A percentile compares a stretch with the other conserved stretches of the same genome.
phyloP scores from a whole-genome alignment of 768 basidiomycete species.

The Serendipita indica region DNA sequence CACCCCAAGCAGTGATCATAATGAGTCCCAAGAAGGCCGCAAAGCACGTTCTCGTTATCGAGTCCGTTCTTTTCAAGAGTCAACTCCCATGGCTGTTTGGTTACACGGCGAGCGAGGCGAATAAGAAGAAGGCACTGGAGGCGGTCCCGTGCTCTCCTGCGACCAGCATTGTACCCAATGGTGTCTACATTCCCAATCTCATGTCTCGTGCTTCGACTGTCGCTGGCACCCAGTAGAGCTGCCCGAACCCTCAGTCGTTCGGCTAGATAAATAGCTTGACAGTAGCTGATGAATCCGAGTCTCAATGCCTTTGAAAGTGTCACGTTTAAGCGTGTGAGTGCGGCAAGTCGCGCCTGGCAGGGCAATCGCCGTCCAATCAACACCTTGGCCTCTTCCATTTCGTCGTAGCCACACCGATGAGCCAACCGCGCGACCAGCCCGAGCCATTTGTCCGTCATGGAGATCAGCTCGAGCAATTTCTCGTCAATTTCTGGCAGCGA shows the following conservation, averaged over 20 bases:
- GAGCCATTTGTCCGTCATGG: conserved; percentile 65
- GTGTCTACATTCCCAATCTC: not conserved
- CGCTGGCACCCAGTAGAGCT: not conserved
- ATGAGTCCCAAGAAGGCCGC: too few species aligned
- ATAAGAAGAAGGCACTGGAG: not conserved
- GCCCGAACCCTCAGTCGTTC: too few species aligned
- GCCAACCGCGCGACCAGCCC: not conserved
- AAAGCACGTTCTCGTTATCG: not conserved
- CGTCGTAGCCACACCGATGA: not conserved
- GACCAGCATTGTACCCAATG: not conserved
- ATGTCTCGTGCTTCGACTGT: not conserved
- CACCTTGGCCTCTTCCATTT: not conserved
- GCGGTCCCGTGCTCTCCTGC: conserved; percentile 4
- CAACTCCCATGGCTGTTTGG: not conserved
- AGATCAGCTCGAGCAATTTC: conserved; percentile 73
- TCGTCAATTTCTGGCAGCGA: conserved; percentile 80
- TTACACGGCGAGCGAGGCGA: not conserved
- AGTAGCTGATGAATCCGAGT: too few species aligned
- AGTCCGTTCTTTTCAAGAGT: not conserved
- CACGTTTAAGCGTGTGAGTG: too few species aligned
- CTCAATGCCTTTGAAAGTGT: too few species aligned
- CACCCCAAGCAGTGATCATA: too few species aligned
- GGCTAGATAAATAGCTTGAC: too few species aligned
- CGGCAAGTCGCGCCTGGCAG: too few species aligned
- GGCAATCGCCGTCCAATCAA: conserved; percentile 9